Evolutionary conservation across 495 filamentous ascomycete species (phyloP).

Genomic region (Immersiella caudata): DNA sequence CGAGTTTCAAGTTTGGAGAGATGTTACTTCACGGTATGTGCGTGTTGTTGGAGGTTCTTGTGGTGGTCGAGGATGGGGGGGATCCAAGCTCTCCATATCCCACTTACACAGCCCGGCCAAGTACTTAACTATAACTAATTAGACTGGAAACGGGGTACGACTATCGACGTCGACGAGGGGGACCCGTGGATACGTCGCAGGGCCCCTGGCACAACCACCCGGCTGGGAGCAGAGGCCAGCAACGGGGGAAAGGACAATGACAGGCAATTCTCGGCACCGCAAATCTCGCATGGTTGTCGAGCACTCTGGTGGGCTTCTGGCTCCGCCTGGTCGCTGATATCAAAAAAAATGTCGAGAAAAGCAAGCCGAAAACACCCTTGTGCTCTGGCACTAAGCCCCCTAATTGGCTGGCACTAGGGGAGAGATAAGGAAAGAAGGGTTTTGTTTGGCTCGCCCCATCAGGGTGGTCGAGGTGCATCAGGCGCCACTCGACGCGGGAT

Average conservation of each 20-base stretch:
- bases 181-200: background rate
- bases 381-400: background rate
- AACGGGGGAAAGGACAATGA: background rate
- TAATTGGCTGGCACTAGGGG: slow-evolving; percentile 29
- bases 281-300: slow-evolving; percentile 14
- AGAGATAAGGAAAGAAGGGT: slow-evolving; percentile 31
- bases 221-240: slow-evolving; percentile 19
- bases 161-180: background rate
- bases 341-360: slow-evolving; percentile 22
- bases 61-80: slow-evolving; percentile 2
- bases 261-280: slow-evolving; percentile 12
- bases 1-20: slow-evolving; percentile 4
- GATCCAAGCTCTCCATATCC: background rate
- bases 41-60: background rate
- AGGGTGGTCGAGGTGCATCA: slow-evolving; percentile 28
- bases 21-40: slow-evolving; percentile 1
- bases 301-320: slow-evolving; percentile 4
- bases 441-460: slow-evolving; percentile 32
- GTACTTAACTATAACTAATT: background rate
- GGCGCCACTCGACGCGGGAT: slow-evolving; percentile 33
- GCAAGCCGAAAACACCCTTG: slow-evolving; percentile 19
- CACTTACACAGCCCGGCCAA: background rate
- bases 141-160: background rate
- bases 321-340: slow-evolving; percentile 25
- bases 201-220: slow-evolving; percentile 19